Evolutionary conservation across 2,329 filamentous ascomycete genomes (phyloP).

Genomic region (Chlorencoelia australis): DNA sequence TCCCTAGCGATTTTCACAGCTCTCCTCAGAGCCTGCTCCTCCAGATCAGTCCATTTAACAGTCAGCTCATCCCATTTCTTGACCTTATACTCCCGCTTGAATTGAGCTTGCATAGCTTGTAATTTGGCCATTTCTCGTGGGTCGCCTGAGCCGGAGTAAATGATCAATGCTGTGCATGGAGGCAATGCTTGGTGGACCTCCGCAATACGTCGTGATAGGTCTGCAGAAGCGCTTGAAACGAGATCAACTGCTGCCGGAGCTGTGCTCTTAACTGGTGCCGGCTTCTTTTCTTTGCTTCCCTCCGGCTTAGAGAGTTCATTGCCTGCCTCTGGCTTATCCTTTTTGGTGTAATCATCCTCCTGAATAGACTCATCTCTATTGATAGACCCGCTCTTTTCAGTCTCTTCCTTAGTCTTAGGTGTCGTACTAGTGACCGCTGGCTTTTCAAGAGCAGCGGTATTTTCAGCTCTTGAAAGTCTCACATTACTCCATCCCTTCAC

Average conservation of each 20-base stretch:
- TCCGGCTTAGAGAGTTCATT: too few species aligned
- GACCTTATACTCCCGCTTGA: constrained; percentile 54
- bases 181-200: constrained; percentile 49
- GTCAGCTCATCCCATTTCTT: constrained; percentile 57
- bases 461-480: constrained; percentile 17
- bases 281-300: not conserved
- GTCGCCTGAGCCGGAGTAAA: constrained; percentile 58
- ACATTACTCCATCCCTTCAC: constrained; percentile 58
- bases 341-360: too few species aligned
- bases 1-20: constrained; percentile 48
- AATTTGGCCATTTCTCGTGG: constrained; percentile 55
- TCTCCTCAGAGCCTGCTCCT: constrained; percentile 51
- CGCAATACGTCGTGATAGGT: constrained; percentile 36
- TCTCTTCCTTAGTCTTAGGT: not conserved
- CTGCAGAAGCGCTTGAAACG: constrained; percentile 11
- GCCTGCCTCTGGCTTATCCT: too few species aligned
- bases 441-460: too few species aligned
- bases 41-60: constrained; percentile 57
- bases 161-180: constrained; percentile 53
- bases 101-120: constrained; percentile 49
- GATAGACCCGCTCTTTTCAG: too few species aligned
- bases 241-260: not conserved
- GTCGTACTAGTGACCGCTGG: constrained; percentile 4
- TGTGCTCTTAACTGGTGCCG: not conserved
- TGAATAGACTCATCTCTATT: too few species aligned